Evolutionary conservation across 2,329 filamentous ascomycete genomes (phyloP).

Genomic region (Alternaria gaisen): DNA sequence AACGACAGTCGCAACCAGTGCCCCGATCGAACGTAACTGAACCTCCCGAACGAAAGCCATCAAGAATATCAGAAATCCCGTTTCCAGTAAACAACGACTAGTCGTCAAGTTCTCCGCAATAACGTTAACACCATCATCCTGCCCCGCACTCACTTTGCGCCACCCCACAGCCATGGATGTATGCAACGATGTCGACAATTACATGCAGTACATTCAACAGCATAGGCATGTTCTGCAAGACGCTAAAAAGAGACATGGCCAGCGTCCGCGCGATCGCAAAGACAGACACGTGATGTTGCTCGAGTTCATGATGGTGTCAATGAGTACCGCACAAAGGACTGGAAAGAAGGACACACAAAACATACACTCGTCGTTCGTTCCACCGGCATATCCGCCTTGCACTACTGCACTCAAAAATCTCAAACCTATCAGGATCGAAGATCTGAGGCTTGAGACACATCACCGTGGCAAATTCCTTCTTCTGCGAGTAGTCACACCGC

Average conservation of each 20-base stretch:
- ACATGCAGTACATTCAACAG: slow-evolving; percentile 5
- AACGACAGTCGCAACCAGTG: not conserved
- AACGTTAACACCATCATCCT: not conserved
- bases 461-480: slow-evolving; percentile 51
- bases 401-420: slow-evolving; percentile 19
- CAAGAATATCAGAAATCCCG: not conserved
- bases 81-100: not conserved
- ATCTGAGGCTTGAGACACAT: slow-evolving; percentile 52
- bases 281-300: slow-evolving; percentile 15
- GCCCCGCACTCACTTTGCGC: no score
- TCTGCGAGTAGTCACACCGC: slow-evolving; percentile 42
- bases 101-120: no score
- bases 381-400: slow-evolving; percentile 30
- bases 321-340: not conserved
- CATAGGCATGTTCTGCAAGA: slow-evolving; percentile 12
- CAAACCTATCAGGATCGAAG: slow-evolving; percentile 35
- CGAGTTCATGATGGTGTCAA: slow-evolving; percentile 21
- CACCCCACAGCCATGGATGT: not conserved
- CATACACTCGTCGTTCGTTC: slow-evolving; percentile 26
- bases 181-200: slow-evolving; percentile 1
- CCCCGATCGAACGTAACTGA: accelerated
- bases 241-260: slow-evolving; percentile 19
- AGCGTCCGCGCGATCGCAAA: slow-evolving; percentile 22
- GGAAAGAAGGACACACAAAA: not conserved
- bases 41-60: not conserved